These are phyloP conservation scores for Cryphonectria radicalis DNA, from an alignment of 2,329 filamentous ascomycete species.

Conservation along the genomic window DNA sequence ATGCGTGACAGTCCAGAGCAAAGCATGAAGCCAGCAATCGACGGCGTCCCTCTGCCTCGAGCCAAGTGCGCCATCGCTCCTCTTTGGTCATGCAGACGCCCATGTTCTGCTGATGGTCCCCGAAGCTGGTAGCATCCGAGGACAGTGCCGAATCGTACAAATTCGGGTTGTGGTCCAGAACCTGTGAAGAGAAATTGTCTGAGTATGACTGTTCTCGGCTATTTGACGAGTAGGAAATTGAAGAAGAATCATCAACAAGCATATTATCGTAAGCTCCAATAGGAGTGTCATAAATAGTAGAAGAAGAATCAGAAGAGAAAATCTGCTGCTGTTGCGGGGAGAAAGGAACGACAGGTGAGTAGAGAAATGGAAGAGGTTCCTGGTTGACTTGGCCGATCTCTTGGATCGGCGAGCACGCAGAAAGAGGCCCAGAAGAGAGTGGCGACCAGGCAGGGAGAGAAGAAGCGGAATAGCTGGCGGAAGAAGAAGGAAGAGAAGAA, in stretches of 20 bases:
- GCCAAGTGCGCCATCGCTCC: conserved; percentile 56
- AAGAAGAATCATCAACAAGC: conserved; percentile 30
- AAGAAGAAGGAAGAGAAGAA: conserved; percentile 34
- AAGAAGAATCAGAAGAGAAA: conserved; percentile 31
- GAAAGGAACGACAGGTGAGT: conserved; percentile 23
- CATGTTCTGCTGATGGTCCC: conserved; percentile 28
- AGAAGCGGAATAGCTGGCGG: conserved; percentile 16
- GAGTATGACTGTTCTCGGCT: conserved; percentile 36
- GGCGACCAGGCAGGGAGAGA: conserved; percentile 28
- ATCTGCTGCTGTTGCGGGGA: conserved; percentile 23
- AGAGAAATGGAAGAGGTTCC: conserved; percentile 21
- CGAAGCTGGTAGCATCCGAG: conserved; percentile 32
- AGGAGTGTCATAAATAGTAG: conserved; percentile 23
- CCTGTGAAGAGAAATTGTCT: conserved; percentile 38
- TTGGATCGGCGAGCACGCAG: conserved; percentile 21
- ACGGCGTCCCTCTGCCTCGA: conserved; percentile 55
- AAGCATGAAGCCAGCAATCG: conserved; percentile 62
- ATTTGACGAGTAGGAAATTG: conserved; percentile 31
- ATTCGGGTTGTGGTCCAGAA: conserved; percentile 34
- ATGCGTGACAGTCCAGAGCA: conserved; percentile 59
- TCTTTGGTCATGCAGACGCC: conserved; percentile 33
- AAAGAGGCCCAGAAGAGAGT: conserved; percentile 18
- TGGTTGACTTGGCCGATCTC: conserved; percentile 19
- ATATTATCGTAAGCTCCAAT: conserved; percentile 24
- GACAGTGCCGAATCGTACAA: conserved; percentile 33